phyloP scores from a whole-genome alignment of 805 yeast species.

The Sugiyamaella qingdaonensis region DNA sequence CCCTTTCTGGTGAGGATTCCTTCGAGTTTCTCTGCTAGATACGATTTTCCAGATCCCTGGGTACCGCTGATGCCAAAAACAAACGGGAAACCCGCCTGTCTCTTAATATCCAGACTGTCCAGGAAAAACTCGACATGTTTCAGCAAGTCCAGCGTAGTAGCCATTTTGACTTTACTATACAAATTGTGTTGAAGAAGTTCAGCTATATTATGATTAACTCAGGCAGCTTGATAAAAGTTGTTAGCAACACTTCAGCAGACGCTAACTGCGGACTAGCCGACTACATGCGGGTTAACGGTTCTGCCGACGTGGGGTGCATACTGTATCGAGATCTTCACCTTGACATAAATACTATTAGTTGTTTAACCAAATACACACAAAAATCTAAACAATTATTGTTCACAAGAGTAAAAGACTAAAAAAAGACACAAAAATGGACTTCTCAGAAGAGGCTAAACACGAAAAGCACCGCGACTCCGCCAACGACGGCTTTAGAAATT shows the following conservation, averaged over 20 bases:
- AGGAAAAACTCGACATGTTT: not conserved
- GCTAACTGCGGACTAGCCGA: not conserved
- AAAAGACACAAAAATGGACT: not conserved
- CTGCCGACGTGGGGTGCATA: not conserved
- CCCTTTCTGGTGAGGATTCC: constrained; percentile 29
- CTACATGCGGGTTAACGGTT: not conserved
- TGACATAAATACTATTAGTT: not conserved
- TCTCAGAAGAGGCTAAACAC: not conserved
- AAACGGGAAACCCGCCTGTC: constrained; percentile 10
- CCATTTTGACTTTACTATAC: no score
- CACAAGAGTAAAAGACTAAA: not conserved
- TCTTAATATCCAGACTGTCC: not conserved
- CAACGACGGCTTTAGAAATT: not conserved
- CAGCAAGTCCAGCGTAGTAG: not conserved
- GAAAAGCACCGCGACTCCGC: not conserved
- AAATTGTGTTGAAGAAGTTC: no score
- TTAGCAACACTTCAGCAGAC: no score
- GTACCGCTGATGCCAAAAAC: constrained; percentile 34
- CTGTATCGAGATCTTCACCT: not conserved
- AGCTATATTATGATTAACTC: no score
- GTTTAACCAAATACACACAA: not conserved
- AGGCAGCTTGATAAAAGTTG: no score
- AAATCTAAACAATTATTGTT: not conserved
- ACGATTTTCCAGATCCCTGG: constrained; percentile 37
- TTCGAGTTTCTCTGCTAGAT: constrained; percentile 28